Evolutionary conservation across 768 basidiomycete species (phyloP).

Genomic region (Lactarius quietus): DNA sequence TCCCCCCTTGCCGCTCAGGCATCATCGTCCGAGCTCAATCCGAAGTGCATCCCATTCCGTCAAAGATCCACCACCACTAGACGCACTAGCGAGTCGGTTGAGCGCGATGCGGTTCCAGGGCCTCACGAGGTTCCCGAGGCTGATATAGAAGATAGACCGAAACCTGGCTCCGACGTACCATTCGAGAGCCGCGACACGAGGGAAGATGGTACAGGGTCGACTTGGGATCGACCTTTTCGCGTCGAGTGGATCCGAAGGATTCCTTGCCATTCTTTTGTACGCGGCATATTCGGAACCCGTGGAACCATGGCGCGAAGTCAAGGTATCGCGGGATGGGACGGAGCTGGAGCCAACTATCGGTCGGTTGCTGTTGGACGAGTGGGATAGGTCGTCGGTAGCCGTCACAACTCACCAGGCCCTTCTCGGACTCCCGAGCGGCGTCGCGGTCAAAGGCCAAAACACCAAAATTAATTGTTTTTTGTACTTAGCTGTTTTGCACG

Average conservation of each 20-base stretch:
- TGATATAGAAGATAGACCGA: neutral
- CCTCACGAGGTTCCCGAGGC: slow-evolving; percentile 1
- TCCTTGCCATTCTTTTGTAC: slow-evolving; percentile 72
- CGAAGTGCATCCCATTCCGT: slow-evolving; percentile 38
- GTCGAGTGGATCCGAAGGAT: slow-evolving; percentile 78
- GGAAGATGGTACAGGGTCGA: slow-evolving; percentile 28
- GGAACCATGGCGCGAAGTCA: slow-evolving; percentile 86
- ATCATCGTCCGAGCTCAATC: slow-evolving; percentile 40
- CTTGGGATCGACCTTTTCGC: slow-evolving; percentile 77
- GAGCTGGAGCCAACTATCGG: slow-evolving; percentile 84
- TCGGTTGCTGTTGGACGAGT: slow-evolving; percentile 63
- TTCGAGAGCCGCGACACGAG: slow-evolving; percentile 31
- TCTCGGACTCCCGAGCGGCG: slow-evolving; percentile 2
- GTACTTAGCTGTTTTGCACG: slow-evolving; percentile 14
- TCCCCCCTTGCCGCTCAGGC: slow-evolving; percentile 1
- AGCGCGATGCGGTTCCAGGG: slow-evolving; percentile 7
- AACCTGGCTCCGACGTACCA: slow-evolving; percentile 17
- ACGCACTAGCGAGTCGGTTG: neutral
- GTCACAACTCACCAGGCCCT: slow-evolving; percentile 23
- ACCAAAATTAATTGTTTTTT: neutral
- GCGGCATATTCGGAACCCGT: slow-evolving; percentile 81
- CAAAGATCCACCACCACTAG: slow-evolving; percentile 20
- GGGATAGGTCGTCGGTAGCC: slow-evolving; percentile 41
- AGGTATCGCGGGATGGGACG: slow-evolving; percentile 86
- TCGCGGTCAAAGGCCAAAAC: slow-evolving; percentile 13